phyloP scores from a whole-genome alignment of 2,329 filamentous ascomycete species.

The Fusarium heterosporum region DNA sequence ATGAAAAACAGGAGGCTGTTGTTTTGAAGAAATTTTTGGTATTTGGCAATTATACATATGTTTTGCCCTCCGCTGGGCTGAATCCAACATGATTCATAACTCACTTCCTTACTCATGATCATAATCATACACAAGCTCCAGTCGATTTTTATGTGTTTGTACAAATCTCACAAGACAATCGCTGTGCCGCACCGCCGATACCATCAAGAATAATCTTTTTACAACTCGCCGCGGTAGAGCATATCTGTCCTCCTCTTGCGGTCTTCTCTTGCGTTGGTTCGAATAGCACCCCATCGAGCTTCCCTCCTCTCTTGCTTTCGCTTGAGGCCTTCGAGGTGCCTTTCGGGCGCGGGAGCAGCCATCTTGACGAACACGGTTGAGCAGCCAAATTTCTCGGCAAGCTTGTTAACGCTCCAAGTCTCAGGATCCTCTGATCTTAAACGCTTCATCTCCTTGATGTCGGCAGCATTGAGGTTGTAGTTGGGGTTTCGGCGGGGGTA shows the following conservation, averaged over 20 bases:
- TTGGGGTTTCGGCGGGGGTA: conserved; percentile 53
- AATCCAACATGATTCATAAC: conserved; percentile 27
- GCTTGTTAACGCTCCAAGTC: conserved; percentile 64
- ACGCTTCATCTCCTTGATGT: conserved; percentile 70
- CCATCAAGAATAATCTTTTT: conserved; percentile 31
- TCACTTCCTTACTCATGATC: conserved; percentile 25
- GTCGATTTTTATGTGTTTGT: conserved; percentile 38
- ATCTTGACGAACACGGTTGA: conserved; percentile 68
- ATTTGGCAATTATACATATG: conserved; percentile 46
- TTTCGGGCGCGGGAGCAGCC: conserved; percentile 62
- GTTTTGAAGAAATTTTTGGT: conserved; percentile 38
- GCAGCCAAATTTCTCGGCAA: conserved; percentile 68
- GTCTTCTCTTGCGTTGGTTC: conserved; percentile 66
- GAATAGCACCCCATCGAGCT: conserved; percentile 68
- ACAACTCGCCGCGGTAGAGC: conserved; percentile 65
- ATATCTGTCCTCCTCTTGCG: conserved; percentile 64
- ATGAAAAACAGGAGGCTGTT: conserved; percentile 33
- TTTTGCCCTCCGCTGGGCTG: conserved; percentile 24
- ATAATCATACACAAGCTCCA: conserved; percentile 45
- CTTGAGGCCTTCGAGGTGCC: conserved; percentile 61
- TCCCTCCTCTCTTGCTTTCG: conserved; percentile 61
- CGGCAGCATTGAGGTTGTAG: conserved; percentile 65
- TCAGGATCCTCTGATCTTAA: conserved; percentile 66
- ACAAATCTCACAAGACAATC: conserved; percentile 31
- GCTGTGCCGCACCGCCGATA: conserved; percentile 3